These are phyloP conservation scores for Hypoxylon sp. DNA, from an alignment of 2,329 filamentous ascomycete genomes.

Conservation along the genomic window DNA sequence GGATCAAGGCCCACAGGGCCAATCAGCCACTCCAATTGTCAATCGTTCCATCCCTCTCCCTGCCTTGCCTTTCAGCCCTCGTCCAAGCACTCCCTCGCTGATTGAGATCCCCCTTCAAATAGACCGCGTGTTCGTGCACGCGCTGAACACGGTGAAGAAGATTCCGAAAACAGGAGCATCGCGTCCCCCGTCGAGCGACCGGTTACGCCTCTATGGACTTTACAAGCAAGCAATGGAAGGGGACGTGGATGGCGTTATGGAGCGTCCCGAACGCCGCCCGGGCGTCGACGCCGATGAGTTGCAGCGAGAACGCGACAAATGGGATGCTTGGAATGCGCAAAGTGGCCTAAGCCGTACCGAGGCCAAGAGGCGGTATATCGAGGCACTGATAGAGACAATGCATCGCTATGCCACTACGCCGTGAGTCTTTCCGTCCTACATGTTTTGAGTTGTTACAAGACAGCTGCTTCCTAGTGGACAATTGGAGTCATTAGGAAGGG, in stretches of 20 bases:
- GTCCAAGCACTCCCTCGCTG: constrained; percentile 26
- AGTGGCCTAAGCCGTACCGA: constrained; percentile 86
- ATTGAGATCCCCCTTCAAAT: constrained; percentile 20
- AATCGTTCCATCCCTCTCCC: constrained; percentile 28
- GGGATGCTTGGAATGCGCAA: constrained; percentile 96
- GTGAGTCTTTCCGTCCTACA: constrained; percentile 58
- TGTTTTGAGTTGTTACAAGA: not conserved
- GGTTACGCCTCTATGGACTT: constrained; percentile 93
- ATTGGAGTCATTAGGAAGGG: not conserved
- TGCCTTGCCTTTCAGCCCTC: constrained; percentile 27
- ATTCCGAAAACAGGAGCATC: constrained; percentile 93
- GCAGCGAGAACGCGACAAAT: constrained; percentile 74
- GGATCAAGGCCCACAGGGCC: constrained; percentile 37
- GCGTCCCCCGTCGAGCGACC: constrained; percentile 85
- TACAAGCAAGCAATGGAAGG: constrained; percentile 99
- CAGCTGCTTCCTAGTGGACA: not conserved
- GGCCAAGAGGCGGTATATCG: constrained; percentile 93
- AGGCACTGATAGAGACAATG: constrained; percentile 95
- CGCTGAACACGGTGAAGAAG: constrained; percentile 98
- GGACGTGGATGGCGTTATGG: constrained; percentile 94
- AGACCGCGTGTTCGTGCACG: constrained; percentile 99
- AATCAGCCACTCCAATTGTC: constrained; percentile 22
- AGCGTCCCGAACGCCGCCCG: constrained; percentile 72
- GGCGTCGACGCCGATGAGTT: constrained; percentile 66
- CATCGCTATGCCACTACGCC: constrained; percentile 92